Evolutionary conservation across 2,329 filamentous ascomycete genomes (phyloP).

Genomic region (Colletotrichum tanaceti): DNA sequence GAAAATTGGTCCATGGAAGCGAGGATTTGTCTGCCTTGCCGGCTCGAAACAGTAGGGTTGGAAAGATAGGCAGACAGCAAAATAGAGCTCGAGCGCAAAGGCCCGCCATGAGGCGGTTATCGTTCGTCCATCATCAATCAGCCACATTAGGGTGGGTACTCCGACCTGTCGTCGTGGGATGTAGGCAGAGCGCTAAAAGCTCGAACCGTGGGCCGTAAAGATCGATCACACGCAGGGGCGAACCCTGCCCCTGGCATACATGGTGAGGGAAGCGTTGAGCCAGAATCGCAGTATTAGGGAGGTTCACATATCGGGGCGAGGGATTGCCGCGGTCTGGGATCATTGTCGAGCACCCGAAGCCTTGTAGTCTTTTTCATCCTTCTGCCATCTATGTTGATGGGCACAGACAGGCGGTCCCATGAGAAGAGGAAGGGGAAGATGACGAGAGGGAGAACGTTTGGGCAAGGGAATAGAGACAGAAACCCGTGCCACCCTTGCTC

Average conservation of each 20-base stretch:
- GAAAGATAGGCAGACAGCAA: not conserved
- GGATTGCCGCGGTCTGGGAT: constrained; percentile 17
- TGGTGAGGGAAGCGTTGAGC: constrained; percentile 22
- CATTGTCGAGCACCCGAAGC: not conserved
- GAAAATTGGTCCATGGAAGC: not conserved
- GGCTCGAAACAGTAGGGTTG: not conserved
- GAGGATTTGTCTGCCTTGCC: not conserved
- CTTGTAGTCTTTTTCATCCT: constrained; percentile 5
- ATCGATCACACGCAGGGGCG: constrained; percentile 27
- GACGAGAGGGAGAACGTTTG: not conserved
- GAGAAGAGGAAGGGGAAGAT: constrained; percentile 1
- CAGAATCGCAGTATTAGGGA: not conserved
- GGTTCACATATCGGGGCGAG: constrained; percentile 22
- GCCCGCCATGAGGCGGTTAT: constrained; percentile 22
- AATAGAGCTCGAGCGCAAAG: not conserved
- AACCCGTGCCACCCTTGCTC: constrained; percentile 35
- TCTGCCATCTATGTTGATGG: not conserved
- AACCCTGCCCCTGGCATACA: constrained; percentile 13
- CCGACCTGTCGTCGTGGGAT: constrained; percentile 13
- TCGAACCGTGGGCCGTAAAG: constrained; percentile 33
- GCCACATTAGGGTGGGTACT: constrained; percentile 1
- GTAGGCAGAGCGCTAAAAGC: constrained; percentile 27
- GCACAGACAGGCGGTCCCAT: constrained; percentile 19
- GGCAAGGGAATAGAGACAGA: constrained; percentile 8
- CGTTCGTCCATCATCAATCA: constrained; percentile 16